phyloP scores from a whole-genome alignment of 179 eudicot species.

The Amaranthus tricolor region DNA sequence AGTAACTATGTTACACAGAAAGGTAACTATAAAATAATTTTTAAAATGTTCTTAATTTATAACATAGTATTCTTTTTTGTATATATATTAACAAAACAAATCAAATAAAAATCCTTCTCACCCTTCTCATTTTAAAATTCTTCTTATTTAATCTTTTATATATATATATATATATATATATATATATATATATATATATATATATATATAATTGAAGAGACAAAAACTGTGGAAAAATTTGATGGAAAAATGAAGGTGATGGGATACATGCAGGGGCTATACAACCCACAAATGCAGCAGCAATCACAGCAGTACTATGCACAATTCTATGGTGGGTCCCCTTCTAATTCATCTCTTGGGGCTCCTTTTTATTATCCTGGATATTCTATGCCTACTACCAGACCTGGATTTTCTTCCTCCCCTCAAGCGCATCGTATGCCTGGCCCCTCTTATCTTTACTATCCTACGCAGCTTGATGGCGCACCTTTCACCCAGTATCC shows the following conservation, averaged over 20 bases:
- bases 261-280: constrained; percentile 29
- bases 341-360: constrained; percentile 22
- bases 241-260: not conserved
- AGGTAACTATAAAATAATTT: too few species aligned
- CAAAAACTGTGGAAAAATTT: not conserved
- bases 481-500: not conserved
- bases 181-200: too few species aligned
- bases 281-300: constrained; percentile 32
- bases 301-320: constrained; percentile 36
- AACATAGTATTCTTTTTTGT: too few species aligned
- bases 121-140: too few species aligned
- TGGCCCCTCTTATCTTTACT: constrained; percentile 24
- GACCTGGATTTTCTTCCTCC: constrained; percentile 24
- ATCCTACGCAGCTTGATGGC: constrained; percentile 27
- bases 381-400: constrained; percentile 13
- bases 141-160: too few species aligned
- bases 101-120: too few species aligned
- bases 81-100: too few species aligned
- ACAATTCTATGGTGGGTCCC: constrained; percentile 33
- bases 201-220: constrained; percentile 4
- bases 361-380: constrained; percentile 30
- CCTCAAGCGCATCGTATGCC: constrained; percentile 31
- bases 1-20: too few species aligned
- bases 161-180: too few species aligned
- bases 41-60: too few species aligned